phyloP scores from a whole-genome alignment of 2,329 filamentous ascomycete genomes.

The Alternaria sp. region DNA sequence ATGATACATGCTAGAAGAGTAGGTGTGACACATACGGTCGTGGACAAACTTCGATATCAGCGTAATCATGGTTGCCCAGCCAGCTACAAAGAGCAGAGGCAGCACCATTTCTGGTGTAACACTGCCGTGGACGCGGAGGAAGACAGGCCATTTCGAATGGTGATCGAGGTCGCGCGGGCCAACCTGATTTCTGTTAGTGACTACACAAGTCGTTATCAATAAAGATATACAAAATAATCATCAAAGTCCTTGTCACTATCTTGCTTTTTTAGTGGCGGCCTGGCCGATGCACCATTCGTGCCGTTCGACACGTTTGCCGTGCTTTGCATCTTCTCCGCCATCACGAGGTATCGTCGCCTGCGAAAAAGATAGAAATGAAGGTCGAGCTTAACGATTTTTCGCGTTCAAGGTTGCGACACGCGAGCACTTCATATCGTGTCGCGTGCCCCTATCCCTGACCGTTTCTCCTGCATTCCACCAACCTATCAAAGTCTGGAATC shows the following conservation, averaged over 20 bases:
- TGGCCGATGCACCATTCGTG: constrained; percentile 3
- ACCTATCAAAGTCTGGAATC: background rate
- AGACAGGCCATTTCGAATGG: constrained; percentile 79
- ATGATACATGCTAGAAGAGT: background rate
- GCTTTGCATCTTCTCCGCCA: constrained; percentile 27
- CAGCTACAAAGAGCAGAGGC: constrained; percentile 69
- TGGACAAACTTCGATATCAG: constrained; percentile 54
- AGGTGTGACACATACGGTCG: constrained; percentile 27
- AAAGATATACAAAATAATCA: constrained; percentile 48
- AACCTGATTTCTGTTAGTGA: constrained; percentile 44
- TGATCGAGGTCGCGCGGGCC: constrained; percentile 73
- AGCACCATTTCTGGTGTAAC: constrained; percentile 77
- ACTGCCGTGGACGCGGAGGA: constrained; percentile 77
- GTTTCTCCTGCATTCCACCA: background rate
- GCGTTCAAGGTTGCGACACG: background rate
- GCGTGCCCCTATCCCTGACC: constrained; percentile 1
- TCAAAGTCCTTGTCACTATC: constrained; percentile 46
- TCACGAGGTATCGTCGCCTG: background rate
- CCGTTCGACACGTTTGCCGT: constrained; percentile 26
- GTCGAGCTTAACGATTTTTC: background rate
- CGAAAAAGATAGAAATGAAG: background rate
- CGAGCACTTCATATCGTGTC: constrained; percentile 2
- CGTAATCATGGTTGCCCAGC: constrained; percentile 72
- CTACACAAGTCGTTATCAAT: too few species aligned
- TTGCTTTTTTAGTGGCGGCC: constrained; percentile 29